Evolutionary conservation across 768 basidiomycete genomes (phyloP).

Genomic region (Termitomyces sp.): DNA sequence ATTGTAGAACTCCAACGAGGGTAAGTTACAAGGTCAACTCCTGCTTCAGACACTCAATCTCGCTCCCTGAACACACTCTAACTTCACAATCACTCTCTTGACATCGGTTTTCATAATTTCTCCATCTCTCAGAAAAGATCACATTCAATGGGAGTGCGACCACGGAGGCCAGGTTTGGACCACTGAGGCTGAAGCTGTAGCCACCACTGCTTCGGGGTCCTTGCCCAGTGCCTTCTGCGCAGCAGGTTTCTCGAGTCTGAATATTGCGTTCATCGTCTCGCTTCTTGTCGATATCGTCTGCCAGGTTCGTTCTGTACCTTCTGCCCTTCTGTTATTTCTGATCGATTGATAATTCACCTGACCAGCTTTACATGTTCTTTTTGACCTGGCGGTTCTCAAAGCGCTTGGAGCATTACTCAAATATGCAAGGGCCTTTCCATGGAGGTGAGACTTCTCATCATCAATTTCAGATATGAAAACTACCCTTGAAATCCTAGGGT

Average conservation of each 20-base stretch:
- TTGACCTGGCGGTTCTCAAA: constrained; percentile 73
- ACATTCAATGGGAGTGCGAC: constrained; percentile 71
- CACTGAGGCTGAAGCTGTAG: constrained; percentile 36
- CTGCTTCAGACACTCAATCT: constrained; percentile 4
- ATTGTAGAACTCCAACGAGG: constrained; percentile 71
- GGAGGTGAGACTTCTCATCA: constrained; percentile 47
- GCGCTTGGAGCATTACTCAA: constrained; percentile 63
- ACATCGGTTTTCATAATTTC: constrained; percentile 18
- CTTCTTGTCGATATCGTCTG: constrained; percentile 64
- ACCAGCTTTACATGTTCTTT: constrained; percentile 75
- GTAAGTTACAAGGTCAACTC: constrained; percentile 38
- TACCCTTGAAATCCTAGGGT: constrained; percentile 30
- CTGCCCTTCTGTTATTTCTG: constrained; percentile 20
- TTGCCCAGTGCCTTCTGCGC: constrained; percentile 59
- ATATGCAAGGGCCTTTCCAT: constrained; percentile 60
- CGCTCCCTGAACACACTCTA: constrained; percentile 6
- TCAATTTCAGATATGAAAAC: constrained; percentile 23
- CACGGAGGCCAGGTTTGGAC: constrained; percentile 68
- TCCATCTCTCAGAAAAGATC: constrained; percentile 48
- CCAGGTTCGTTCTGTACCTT: constrained; percentile 45
- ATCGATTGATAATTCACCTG: constrained; percentile 21
- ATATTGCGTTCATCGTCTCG: constrained; percentile 62
- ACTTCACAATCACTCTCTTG: constrained; percentile 9
- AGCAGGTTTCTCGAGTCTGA: constrained; percentile 56
- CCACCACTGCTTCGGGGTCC: constrained; percentile 38